Conservation (phyloP, 768 basidiomycete species). For the Filobasidium wieringae region DNA sequence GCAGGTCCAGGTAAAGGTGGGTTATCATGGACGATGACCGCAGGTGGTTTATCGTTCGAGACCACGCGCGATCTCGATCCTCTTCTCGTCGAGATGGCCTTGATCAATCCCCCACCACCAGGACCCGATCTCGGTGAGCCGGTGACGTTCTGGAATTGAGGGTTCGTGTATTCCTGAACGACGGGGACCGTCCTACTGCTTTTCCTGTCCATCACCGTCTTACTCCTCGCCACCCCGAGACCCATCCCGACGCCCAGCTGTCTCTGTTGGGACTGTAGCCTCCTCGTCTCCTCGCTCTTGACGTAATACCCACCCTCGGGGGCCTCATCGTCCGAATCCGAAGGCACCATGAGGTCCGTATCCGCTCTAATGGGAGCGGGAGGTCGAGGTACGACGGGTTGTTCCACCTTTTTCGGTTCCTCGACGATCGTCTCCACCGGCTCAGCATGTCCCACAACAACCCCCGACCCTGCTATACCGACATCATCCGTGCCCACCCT, state of each 20-base stretch:
- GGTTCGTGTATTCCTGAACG: not conserved
- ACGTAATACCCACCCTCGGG: conserved; percentile 35
- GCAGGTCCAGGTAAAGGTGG: conserved; percentile 6
- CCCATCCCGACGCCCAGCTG: not conserved
- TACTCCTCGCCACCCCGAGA: not conserved
- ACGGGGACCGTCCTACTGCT: not conserved
- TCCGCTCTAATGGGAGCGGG: conserved; percentile 29
- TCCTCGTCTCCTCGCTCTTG: conserved; percentile 16
- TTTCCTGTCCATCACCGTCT: not conserved
- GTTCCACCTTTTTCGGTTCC: too few relatives aligned
- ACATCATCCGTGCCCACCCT: too few relatives aligned
- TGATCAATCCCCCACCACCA: not conserved
- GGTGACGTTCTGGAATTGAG: not conserved
- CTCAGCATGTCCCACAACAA: too few relatives aligned
- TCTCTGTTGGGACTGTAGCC: conserved; percentile 1
- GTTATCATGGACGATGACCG: conserved; percentile 10
- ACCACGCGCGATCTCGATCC: not conserved
- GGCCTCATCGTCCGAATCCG: conserved; percentile 38
- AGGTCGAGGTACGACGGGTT: conserved; percentile 1
- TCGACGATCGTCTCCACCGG: too few relatives aligned
- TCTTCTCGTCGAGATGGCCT: not conserved
- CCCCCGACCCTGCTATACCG: too few relatives aligned
- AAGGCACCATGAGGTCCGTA: conserved; percentile 31
- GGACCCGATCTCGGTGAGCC: not conserved
- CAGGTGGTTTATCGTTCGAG: not conserved